phyloP scores from a whole-genome alignment of 371 early-diverging fungal genomes.

The Smittium culicis region DNA sequence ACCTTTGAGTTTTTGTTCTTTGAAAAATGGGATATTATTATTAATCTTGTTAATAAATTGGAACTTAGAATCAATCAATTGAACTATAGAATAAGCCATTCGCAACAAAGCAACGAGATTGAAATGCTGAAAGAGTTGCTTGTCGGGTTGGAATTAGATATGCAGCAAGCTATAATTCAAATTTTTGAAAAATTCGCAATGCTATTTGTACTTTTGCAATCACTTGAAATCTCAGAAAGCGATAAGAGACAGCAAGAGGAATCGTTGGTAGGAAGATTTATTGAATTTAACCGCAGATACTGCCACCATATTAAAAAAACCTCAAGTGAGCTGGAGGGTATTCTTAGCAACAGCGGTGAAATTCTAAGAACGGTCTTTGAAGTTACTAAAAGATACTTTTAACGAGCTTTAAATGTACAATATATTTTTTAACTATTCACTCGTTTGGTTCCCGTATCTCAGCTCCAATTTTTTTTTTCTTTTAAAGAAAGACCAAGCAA shows the following conservation, averaged over 20 bases:
- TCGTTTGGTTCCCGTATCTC: too few relatives aligned
- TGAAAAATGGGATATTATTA: background rate
- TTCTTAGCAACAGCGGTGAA: background rate
- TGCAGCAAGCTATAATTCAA: background rate
- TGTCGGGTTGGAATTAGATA: background rate
- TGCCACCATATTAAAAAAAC: background rate
- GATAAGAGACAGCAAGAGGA: background rate
- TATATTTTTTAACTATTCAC: too few relatives aligned
- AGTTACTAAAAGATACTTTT: background rate
- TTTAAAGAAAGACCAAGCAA: too few relatives aligned
- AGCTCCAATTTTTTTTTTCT: too few relatives aligned
- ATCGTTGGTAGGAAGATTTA: background rate
- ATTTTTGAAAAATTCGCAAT: background rate
- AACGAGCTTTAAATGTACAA: too few relatives aligned
- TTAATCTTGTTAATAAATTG: background rate
- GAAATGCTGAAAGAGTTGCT: background rate
- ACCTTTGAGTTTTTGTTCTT: slow-evolving; percentile 14
- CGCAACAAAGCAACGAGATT: background rate
- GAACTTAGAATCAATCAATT: background rate
- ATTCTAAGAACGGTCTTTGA: background rate
- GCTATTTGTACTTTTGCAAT: background rate
- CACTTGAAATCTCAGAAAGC: background rate
- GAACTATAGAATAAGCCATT: background rate
- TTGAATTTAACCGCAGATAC: background rate
- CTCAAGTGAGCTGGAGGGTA: background rate